Evolutionary conservation across 768 basidiomycete species (phyloP), one percentile per base, ranked within the genome.

Genomic region (Kwoniella heveanensis): DNA sequence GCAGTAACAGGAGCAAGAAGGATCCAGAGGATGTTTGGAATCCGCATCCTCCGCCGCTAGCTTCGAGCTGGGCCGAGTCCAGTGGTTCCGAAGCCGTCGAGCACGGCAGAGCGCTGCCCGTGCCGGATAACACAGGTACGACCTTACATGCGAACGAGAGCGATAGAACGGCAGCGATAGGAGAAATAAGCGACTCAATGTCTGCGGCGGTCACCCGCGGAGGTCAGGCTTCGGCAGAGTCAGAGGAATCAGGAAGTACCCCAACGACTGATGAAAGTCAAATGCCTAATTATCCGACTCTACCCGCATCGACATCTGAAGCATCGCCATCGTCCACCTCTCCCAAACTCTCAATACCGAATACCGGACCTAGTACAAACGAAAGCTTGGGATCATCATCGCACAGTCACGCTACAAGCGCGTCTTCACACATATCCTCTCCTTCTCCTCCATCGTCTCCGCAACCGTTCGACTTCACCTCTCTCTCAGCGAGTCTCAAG

Each of bases 271-370:
- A n/a, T 19, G 39, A 44, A 44, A 9, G 13, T 12, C 15, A 21
- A 37, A 36, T 44, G 44, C 58, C 58, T 0, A 60, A 60, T 44
- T 52, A 60, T n/a, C 58, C 58, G n/a, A 52, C 58, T 0, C 17
- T 60, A 10, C 58, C 58, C 22, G 0, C 50, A 22, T 37, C 58
- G 26, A 0, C 50, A 22, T 37, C 58, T 26, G 21, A 15, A 2
- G 21, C 32, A 15, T 36, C 49, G 4, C 52, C 58, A 4, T 52
- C 27, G 2, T 24, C 24, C 13, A 3, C 49, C 12, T 60, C 26
- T 1, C 50, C 19, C 1, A 52, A 60, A 9, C 17, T 49, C 26
- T 21, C 26, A 9, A 26, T 12, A 7, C 51, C 51, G 2, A 53
- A 53, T 32, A 44, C 19, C 39, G 39, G 39, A 8, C 19, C 17